These are phyloP conservation scores for Arabidopsis hybrid DNA, from an alignment of 441 rosid genomes.

Conservation along the genomic window DNA sequence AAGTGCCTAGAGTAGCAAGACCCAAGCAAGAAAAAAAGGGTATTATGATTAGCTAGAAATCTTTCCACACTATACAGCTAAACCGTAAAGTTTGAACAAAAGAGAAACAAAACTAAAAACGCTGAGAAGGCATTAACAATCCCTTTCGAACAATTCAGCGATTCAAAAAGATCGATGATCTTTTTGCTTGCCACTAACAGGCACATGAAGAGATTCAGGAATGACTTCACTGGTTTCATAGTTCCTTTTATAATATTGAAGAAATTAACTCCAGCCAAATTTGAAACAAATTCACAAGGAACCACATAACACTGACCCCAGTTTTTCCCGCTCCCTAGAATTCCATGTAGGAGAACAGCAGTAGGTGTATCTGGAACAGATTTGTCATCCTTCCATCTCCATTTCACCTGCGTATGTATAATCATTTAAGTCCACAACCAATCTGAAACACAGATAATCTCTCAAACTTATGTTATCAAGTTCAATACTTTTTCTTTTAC, in stretches of 20 bases:
- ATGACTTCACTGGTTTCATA: background rate
- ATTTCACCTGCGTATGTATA: slow-evolving; percentile 63
- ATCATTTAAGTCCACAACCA: slow-evolving; percentile 9
- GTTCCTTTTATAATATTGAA: background rate
- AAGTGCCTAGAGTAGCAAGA: slow-evolving; percentile 63
- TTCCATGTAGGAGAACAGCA: slow-evolving; percentile 94
- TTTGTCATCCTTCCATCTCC: slow-evolving; percentile 75
- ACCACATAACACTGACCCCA: slow-evolving; percentile 66
- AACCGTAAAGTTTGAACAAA: slow-evolving; percentile 8
- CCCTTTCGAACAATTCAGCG: background rate
- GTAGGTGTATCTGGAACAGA: slow-evolving; percentile 88
- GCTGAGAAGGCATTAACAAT: background rate
- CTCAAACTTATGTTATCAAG: background rate
- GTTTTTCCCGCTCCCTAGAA: slow-evolving; percentile 88
- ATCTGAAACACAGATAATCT: background rate
- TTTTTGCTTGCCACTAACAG: background rate
- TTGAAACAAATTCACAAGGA: slow-evolving; percentile 9
- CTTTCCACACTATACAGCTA: background rate
- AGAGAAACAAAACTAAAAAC: background rate
- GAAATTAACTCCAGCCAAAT: background rate
- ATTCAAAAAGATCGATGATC: slow-evolving; percentile 3
- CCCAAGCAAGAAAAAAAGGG: background rate
- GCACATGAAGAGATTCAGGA: slow-evolving; percentile 6
- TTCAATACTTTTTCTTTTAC: background rate
- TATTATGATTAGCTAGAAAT: background rate